phyloP scores from a whole-genome alignment of 805 yeast genomes.

The Candida arabinofermentans region DNA sequence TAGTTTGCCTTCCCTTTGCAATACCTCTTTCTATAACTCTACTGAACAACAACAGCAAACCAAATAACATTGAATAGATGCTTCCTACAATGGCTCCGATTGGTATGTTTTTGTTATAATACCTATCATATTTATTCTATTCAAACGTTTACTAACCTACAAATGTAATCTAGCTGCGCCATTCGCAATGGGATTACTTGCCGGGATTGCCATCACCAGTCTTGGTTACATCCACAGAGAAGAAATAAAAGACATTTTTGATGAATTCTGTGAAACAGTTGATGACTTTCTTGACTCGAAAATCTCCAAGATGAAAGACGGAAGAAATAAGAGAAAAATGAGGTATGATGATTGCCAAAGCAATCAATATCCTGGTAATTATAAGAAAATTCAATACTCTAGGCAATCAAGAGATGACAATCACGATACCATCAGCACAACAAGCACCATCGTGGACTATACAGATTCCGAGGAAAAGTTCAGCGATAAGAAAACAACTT shows the following conservation, averaged over 20 bases:
- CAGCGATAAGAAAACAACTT: background rate
- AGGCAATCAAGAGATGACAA: no score
- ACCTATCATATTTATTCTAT: no score
- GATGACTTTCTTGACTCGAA: constrained; percentile 12
- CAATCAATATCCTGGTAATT: background rate
- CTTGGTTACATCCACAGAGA: constrained; percentile 22
- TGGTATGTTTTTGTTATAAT: no score
- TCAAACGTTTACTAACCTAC: no score
- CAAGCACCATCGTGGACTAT: background rate
- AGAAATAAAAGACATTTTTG: constrained; percentile 21
- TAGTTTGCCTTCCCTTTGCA: no score
- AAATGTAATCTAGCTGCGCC: constrained; percentile 18
- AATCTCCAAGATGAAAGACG: constrained; percentile 5
- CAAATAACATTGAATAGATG: no score
- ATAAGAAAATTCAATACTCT: no score
- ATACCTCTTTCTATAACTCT: no score
- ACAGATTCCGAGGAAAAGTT: background rate
- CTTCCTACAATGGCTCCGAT: no score
- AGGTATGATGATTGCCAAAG: background rate
- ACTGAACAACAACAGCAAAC: no score
- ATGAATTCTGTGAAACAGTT: constrained; percentile 17
- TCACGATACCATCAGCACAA: constrained; percentile 3
- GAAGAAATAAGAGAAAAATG: constrained; percentile 8
- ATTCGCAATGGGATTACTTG: constrained; percentile 20
- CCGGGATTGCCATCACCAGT: constrained; percentile 25